phyloP scores from a whole-genome alignment of 768 basidiomycete species.

The Leccinum aurantiacum region DNA sequence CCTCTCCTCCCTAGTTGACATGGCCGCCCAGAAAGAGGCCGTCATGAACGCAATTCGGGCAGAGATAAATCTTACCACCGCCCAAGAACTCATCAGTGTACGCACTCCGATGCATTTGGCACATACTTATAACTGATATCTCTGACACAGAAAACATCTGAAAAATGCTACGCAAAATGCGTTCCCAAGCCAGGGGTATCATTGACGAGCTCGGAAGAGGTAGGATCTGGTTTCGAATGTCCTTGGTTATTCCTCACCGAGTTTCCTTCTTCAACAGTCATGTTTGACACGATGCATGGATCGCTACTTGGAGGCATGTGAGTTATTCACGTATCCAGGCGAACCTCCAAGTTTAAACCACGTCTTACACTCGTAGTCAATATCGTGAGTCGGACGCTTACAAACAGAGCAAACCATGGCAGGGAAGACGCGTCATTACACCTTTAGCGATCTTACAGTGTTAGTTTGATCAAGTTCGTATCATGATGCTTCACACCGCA shows the following conservation, averaged over 20 bases:
- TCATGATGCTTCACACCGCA: background rate
- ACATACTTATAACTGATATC: background rate
- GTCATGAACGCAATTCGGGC: constrained; percentile 63
- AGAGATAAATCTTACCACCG: constrained; percentile 72
- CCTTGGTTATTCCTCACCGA: constrained; percentile 1
- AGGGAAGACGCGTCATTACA: constrained; percentile 21
- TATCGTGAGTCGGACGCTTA: constrained; percentile 71
- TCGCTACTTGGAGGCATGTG: constrained; percentile 84
- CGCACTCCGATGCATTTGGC: background rate
- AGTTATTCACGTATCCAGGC: constrained; percentile 32
- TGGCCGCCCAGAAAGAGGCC: constrained; percentile 39
- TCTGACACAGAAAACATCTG: constrained; percentile 63
- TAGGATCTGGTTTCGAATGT: constrained; percentile 25
- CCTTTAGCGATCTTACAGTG: background rate
- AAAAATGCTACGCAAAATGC: constrained; percentile 77
- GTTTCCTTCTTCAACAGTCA: constrained; percentile 42
- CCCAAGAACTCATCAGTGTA: constrained; percentile 81
- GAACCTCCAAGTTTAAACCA: constrained; percentile 2
- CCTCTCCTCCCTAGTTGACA: constrained; percentile 37
- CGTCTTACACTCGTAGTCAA: constrained; percentile 52
- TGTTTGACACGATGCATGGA: constrained; percentile 77
- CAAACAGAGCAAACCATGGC: constrained; percentile 44
- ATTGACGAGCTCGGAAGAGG: constrained; percentile 72
- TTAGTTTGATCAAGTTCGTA: background rate
- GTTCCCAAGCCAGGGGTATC: constrained; percentile 72